Evolutionary conservation across 495 filamentous ascomycete species (phyloP), one percentile per base, ranked within the genome.

Genomic region (Penicillium atrosanguineum): DNA sequence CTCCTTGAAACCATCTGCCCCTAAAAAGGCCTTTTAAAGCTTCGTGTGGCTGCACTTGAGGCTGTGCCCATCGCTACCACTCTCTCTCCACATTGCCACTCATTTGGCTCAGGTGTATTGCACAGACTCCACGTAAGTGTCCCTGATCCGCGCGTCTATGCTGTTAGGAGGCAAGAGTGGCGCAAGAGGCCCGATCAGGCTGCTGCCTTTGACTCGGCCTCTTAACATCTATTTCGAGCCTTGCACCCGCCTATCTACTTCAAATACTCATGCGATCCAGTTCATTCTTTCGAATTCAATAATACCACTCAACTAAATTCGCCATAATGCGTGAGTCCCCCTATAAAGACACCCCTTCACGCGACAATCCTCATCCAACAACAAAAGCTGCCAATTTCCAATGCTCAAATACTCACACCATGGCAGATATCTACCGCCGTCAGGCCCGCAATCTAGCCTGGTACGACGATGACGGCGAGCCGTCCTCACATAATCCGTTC

Each of bases 401-500:
- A n/a, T n/a, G n/a, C n/a, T n/a, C n/a, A n/a, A n/a, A 16, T 46
- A 15, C 12, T 44, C 31, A 28, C 16, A 19, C 19, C 38, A 44
- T 46, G 14, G 9, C 23, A 81, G 78, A 79, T 56, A 78, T 67
- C 56, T 76, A 72, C 47, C 71, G 71, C 44, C 63, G 70, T 26
- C 52, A 70, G 43, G 79, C 79, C 37, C 72, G 66, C 38, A 63
- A 69, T 5, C 55, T 72, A 40, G 78, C 79, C 21, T 78, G 79
- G 76, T 78, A 77, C 48, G 71, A 73, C 49, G 56, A 72, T 7
- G 71, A 78, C 16, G 75, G 72, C 57, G 69, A 71, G 47, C 64
- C 63, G 11, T 55, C 72, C 3, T 67, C 66, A 5, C 70, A 71
- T 55, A 81, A 81, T 50, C 78, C 78, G n/a, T 81, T 79, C 53